Base-by-base conservation (phyloP, 148 eudicot genomes). In the Pharnaceum exiguum region DNA sequence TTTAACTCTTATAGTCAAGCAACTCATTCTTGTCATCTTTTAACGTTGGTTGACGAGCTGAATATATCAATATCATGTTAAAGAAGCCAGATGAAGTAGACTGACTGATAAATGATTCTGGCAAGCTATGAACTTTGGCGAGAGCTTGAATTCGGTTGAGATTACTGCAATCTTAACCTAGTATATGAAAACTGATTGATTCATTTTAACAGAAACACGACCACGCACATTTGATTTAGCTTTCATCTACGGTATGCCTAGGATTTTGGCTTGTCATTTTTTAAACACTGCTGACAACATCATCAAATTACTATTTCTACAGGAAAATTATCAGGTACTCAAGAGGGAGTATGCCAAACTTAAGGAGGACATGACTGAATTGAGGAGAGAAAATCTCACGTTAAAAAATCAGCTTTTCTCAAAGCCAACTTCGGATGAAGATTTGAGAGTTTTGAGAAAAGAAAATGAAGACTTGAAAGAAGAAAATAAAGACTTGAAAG, bases 391-490 rank as follows among this genome's bases (percentile, higher is more conserved):
- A 52, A 66, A 12, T 51, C 50, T 55, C 18, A 15, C 17, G 43
- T 25, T 77, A 30, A 68, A 31, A 58, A 53, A 60, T 21, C 71
- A 64, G 44, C 55, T 74, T 19, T 49, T 58, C 28, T 2, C 33
- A 23, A 50, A 32, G 4, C 54, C 70, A 4, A 37, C 5, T n/a
- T 38, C 63, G 10, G 67, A 70, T 46, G 66, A 71, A 7, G 67
- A 65, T 30, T 49, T 55, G 18, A 45, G 10, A 23, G 24, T 55
- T 17, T 19, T 81, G 59, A 74, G 50, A 32, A 70, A 68, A 57
- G 76, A 78, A 58, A 32, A 65, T 25, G 74, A 51, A 21, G 65
- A 69, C 1, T 50, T 77, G 44, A 77, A 68, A 66, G 51, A 27
- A 52, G 76, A 79, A 47, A 62, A 54, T 28, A 43, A 46, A 18